Evolutionary conservation across 495 filamentous ascomycete genomes (phyloP), one percentile per base, ranked within the genome.

Genomic region (Tuber calosporum): DNA sequence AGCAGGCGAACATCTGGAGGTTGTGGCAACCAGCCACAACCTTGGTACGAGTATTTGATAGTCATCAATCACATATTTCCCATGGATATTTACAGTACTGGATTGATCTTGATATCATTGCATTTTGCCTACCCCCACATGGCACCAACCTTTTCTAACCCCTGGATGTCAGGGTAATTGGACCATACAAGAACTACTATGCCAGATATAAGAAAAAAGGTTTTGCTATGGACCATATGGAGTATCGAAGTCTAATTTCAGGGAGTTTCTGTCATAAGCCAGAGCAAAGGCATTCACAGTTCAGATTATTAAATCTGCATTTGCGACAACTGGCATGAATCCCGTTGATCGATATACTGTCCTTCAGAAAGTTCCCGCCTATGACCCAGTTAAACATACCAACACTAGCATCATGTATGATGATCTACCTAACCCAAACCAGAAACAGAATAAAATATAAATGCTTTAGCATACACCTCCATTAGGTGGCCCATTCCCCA

Each of bases 141-240:
- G 38, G 69, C 22, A 73, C n/a, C 39, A 68, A 48, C 38, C 15
- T 73, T 7, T 30, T 73, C 38, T 40, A 73, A 68, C 66, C 66
- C 6, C 13, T 73, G 2, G 30, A 73, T 22, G 66, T 68, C 53
- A 22, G 66, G 37, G n/a, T 69, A 1, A 69, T 73, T 53, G 66
- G n/a, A 7, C 41, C 41, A 3, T 73, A 45, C 4, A 69, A 69
- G 34, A 20, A 68, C 66, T 72, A 72, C 37, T 72, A 72, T 68
- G 71, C 69, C 69, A 70, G 8, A 17, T 72, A n/a, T n/a, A n/a
- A n/a, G n/a, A n/a, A n/a, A n/a, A n/a, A n/a, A n/a, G n/a, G n/a
- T n/a, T n/a, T n/a, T n/a, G n/a, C n/a, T n/a, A n/a, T n/a, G n/a
- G n/a, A n/a, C n/a, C n/a, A n/a, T n/a, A n/a, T n/a, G n/a, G n/a